These are phyloP conservation scores for Debaryomyces maramus DNA, from an alignment of 805 yeast species.

Conservation along the genomic window DNA sequence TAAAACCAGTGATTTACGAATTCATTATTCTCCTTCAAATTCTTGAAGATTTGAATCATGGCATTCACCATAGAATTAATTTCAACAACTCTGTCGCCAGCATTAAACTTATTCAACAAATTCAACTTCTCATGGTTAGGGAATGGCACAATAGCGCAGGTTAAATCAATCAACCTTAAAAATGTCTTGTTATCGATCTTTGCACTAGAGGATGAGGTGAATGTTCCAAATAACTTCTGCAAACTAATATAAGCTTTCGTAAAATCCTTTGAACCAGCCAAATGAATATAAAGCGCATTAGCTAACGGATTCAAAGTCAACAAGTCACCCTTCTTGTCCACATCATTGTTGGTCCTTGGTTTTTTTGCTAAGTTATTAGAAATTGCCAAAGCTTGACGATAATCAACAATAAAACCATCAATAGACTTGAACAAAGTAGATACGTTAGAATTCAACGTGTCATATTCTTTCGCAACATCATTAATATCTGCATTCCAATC, in stretches of 20 bases:
- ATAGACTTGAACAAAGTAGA: constrained; percentile 34
- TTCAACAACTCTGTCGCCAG: constrained; percentile 32
- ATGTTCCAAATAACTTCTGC: constrained; percentile 34
- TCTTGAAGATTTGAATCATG: constrained; percentile 39
- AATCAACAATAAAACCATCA: constrained; percentile 37
- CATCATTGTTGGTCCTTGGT: constrained; percentile 14
- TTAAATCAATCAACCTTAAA: constrained; percentile 43
- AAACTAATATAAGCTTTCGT: constrained; percentile 44
- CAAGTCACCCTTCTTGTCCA: constrained; percentile 25
- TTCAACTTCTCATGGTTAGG: constrained; percentile 43
- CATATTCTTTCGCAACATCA: constrained; percentile 17
- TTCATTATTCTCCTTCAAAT: constrained; percentile 29
- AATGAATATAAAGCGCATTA: constrained; percentile 54
- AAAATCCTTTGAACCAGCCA: constrained; percentile 49
- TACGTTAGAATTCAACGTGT: constrained; percentile 18
- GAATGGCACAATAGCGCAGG: constrained; percentile 53
- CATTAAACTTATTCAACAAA: constrained; percentile 33
- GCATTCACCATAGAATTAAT: constrained; percentile 32
- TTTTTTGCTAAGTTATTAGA: constrained; percentile 7
- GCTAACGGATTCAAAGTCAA: constrained; percentile 60
- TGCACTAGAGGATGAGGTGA: constrained; percentile 11
- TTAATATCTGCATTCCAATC: constrained; percentile 22
- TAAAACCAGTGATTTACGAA: constrained; percentile 47
- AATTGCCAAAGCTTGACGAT: constrained; percentile 31
- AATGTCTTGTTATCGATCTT: constrained; percentile 26